Evolutionary conservation across 2,329 filamentous ascomycete genomes (phyloP).

Genomic region (Trichoderma endophyticum): DNA sequence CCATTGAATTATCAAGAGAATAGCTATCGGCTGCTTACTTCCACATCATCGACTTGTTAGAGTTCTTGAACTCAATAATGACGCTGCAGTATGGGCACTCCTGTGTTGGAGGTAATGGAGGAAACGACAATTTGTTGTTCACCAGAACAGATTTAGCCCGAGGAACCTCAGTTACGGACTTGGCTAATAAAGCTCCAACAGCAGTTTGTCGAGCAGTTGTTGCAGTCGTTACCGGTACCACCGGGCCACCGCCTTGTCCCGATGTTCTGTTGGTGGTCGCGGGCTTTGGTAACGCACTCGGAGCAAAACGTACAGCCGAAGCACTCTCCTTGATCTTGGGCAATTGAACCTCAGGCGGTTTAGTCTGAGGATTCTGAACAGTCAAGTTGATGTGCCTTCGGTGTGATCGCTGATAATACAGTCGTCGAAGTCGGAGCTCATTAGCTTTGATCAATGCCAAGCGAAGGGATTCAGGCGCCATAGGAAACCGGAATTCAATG

Average conservation of each 20-base stretch:
- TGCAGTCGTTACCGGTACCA: background rate
- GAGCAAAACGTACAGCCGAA: background rate
- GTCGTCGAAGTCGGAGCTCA: slow-evolving; percentile 1
- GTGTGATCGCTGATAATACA: slow-evolving; percentile 3
- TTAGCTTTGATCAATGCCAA: background rate
- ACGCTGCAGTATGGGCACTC: slow-evolving; percentile 7
- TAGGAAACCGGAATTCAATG: background rate
- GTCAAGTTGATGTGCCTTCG: background rate
- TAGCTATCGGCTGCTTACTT: background rate
- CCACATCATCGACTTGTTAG: background rate
- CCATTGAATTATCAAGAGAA: background rate
- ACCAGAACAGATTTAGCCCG: background rate
- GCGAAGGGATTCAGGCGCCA: background rate
- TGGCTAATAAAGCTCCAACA: background rate
- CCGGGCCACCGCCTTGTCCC: background rate
- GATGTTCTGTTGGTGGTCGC: background rate
- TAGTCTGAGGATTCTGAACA: background rate
- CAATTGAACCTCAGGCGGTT: background rate
- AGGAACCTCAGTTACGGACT: background rate
- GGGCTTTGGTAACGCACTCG: background rate
- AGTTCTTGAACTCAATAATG: background rate
- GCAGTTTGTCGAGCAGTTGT: background rate
- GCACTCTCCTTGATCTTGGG: background rate
- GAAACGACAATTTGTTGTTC: background rate
- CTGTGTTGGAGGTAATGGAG: background rate